phyloP scores from a whole-genome alignment of 2,329 filamentous ascomycete species.

The Keithomyces neogunnii region DNA sequence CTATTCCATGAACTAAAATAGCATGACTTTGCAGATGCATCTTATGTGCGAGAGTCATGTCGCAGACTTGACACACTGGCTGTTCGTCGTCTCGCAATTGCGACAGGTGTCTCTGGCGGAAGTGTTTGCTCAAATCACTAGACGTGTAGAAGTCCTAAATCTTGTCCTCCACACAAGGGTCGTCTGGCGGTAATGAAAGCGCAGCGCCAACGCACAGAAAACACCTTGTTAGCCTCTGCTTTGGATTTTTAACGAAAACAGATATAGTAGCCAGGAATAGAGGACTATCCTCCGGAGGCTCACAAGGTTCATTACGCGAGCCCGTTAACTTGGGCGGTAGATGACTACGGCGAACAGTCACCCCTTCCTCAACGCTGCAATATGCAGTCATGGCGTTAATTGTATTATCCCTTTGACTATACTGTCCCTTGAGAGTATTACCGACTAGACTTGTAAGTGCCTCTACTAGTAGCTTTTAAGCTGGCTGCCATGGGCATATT shows the following conservation, averaged over 20 bases:
- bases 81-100: constrained; percentile 2
- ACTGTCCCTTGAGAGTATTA: no score
- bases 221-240: constrained; percentile 7
- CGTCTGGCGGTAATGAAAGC: constrained; percentile 1
- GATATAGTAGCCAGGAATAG: constrained; percentile 5
- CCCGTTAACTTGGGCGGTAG: no score
- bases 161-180: constrained; percentile 2
- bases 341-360: no score
- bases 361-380: no score
- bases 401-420: no score
- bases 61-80: constrained; percentile 4
- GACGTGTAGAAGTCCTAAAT: constrained; percentile 8
- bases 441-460: no score
- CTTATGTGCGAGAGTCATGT: constrained; percentile 17
- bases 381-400: no score
- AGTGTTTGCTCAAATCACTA: constrained; percentile 9
- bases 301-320: background rate
- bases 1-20: constrained; percentile 24
- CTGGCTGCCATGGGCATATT: no score
- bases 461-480: no score
- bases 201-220: constrained; percentile 9
- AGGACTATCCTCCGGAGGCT: constrained; percentile 1
- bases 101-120: constrained; percentile 7
- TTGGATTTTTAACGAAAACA: constrained; percentile 7
- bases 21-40: constrained; percentile 24